These are phyloP conservation scores for Tuber indicum DNA, from an alignment of 495 filamentous ascomycete species.

Conservation along the genomic window DNA sequence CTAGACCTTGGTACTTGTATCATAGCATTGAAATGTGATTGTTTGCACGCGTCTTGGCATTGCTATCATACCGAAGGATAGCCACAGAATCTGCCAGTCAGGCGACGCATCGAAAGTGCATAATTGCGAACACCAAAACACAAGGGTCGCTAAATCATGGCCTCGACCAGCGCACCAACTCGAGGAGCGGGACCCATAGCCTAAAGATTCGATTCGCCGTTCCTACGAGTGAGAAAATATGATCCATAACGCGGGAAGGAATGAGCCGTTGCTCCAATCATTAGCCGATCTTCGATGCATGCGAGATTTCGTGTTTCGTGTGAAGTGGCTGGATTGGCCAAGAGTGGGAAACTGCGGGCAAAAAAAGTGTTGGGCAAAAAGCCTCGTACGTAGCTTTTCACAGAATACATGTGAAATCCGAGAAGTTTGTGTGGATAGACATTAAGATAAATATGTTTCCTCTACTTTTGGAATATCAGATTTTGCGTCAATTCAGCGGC, in stretches of 20 bases:
- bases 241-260: not conserved
- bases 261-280: not conserved
- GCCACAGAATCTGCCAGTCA: not conserved
- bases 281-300: conserved; percentile 2
- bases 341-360: not conserved
- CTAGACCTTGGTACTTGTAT: not conserved
- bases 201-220: not conserved
- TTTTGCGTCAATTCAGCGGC: not conserved
- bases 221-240: not conserved
- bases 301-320: not conserved
- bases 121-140: not conserved
- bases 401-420: not conserved
- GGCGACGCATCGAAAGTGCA: not conserved
- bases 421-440: not conserved
- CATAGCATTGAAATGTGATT: not conserved
- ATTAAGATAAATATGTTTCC: not conserved
- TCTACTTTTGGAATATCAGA: not conserved
- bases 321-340: not conserved
- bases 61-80: not conserved
- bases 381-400: not conserved
- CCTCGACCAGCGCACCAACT: not conserved
- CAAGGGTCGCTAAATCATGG: not conserved
- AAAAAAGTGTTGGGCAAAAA: not conserved
- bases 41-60: not conserved
- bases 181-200: not conserved